Evolutionary conservation across 2,329 filamentous ascomycete genomes (phyloP).

Genomic region (Colletotrichum sp.): DNA sequence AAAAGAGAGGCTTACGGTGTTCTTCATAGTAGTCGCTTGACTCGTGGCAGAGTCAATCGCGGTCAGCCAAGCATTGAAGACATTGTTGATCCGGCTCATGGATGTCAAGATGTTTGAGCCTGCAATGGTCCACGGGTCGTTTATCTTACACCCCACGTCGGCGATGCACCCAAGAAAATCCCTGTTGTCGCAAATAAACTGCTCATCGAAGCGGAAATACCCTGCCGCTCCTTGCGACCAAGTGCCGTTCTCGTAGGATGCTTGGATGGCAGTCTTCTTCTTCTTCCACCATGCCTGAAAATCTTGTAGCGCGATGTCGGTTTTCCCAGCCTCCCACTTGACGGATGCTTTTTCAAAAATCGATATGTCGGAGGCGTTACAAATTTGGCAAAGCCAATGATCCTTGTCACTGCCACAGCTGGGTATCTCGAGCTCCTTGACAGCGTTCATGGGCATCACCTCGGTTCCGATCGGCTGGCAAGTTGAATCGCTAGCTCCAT

Average conservation of each 20-base stretch:
- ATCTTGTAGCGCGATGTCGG: background rate
- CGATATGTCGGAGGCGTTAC: background rate
- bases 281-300: background rate
- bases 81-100: background rate
- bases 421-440: background rate
- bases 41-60: background rate
- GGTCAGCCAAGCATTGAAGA: background rate
- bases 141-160: background rate
- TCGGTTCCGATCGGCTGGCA: background rate
- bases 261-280: background rate
- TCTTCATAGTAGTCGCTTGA: background rate
- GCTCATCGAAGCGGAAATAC: background rate
- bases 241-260: background rate
- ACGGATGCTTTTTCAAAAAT: background rate
- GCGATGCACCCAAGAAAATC: background rate
- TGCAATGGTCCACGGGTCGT: background rate
- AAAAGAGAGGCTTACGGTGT: background rate
- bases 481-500: background rate
- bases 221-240: background rate
- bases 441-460: background rate
- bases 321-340: background rate
- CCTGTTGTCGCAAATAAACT: background rate
- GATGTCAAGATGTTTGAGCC: background rate
- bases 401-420: background rate
- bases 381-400: background rate